Evolutionary conservation across 305 asterid genomes (phyloP).

Genomic region (Rubia tinctorum): DNA sequence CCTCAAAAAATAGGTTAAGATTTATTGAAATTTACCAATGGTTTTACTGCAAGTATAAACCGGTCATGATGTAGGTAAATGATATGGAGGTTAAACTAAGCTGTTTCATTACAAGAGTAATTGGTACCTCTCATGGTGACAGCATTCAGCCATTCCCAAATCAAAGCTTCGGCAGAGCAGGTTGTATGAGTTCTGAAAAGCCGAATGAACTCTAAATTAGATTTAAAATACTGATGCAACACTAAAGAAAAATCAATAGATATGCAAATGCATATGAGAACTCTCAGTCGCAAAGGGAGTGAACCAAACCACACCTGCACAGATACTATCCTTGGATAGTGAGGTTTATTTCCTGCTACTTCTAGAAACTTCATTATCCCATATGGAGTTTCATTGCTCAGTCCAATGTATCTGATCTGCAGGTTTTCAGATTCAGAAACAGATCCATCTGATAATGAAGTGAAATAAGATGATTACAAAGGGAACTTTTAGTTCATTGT

Average conservation of each 20-base stretch:
- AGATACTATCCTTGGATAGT: conserved; percentile 58
- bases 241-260: not conserved
- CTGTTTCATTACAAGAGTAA: not conserved
- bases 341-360: conserved; percentile 41
- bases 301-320: conserved; percentile 64
- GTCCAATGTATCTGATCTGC: conserved; percentile 85
- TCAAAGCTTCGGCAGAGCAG: conserved; percentile 84
- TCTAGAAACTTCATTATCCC: conserved; percentile 88
- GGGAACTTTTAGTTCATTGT: conserved; percentile 19
- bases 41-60: not conserved
- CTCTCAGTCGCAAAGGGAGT: conserved; percentile 18
- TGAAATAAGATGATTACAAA: not conserved
- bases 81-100: not conserved
- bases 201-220: conserved; percentile 13
- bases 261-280: conserved; percentile 16
- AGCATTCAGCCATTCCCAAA: conserved; percentile 87
- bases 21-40: not conserved
- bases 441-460: conserved; percentile 8
- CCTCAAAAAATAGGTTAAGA: not conserved
- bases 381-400: conserved; percentile 90
- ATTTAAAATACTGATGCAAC: not conserved
- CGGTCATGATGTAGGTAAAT: not conserved
- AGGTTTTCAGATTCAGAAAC: conserved; percentile 14
- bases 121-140: conserved; percentile 86
- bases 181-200: conserved; percentile 68